Conservation (phyloP, 768 basidiomycete species). For the Termitomyces sp. region DNA sequence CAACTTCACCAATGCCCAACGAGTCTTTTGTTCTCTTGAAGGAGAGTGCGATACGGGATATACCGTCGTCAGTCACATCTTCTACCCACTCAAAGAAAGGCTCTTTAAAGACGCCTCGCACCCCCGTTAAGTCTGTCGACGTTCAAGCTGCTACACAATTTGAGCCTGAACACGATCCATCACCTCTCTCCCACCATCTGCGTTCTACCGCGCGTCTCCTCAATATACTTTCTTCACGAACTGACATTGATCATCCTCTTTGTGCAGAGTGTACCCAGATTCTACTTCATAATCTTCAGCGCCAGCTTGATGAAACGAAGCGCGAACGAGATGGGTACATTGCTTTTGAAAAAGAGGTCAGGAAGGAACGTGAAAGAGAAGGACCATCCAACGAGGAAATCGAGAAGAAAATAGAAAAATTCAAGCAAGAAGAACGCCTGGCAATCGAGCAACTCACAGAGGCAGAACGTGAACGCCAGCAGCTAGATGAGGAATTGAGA, state of each 20-base stretch:
- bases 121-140: conserved; percentile 23
- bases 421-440: conserved; percentile 64
- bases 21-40: conserved; percentile 92
- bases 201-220: conserved; percentile 73
- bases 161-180: conserved; percentile 57
- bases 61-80: conserved; percentile 52
- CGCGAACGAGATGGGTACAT: conserved; percentile 92
- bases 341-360: conserved; percentile 85
- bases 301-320: conserved; percentile 85
- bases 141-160: conserved; percentile 28
- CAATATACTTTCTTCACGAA: conserved; percentile 70
- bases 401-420: conserved; percentile 67
- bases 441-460: conserved; percentile 72
- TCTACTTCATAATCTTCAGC: conserved; percentile 69
- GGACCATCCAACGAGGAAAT: conserved; percentile 59
- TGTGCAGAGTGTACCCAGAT: conserved; percentile 93
- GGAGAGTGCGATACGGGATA: conserved; percentile 73
- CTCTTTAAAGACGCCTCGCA: conserved; percentile 32
- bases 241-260: conserved; percentile 88
- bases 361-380: conserved; percentile 77
- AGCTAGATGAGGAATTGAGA: conserved; percentile 69
- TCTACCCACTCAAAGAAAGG: conserved; percentile 41
- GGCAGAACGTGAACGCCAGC: conserved; percentile 73
- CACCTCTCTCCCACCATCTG: conserved; percentile 75
- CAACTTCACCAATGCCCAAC: conserved; percentile 50